phyloP scores from a whole-genome alignment of 106 monocot species.

The Platanthera guangdongensis region DNA sequence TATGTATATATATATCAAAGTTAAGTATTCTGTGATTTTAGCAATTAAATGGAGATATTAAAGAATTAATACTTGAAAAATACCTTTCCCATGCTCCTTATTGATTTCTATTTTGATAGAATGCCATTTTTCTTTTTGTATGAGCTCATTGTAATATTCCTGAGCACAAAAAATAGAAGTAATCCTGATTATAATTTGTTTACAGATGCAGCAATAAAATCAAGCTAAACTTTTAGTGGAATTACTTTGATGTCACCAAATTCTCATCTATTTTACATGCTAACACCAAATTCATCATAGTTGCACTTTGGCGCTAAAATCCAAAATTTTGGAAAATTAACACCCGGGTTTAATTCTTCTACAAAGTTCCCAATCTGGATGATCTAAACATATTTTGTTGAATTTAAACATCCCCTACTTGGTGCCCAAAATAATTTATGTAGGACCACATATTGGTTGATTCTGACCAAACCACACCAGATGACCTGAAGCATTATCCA shows the following conservation, averaged over 20 bases:
- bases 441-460: no score
- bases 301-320: background rate
- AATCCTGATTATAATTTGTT: background rate
- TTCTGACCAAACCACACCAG: no score
- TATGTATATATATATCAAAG: background rate
- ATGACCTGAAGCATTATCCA: no score
- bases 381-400: background rate
- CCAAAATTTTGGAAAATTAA: background rate
- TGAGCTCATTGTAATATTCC: conserved; percentile 59
- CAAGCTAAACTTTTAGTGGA: background rate
- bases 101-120: conserved; percentile 34
- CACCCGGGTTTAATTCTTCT: background rate
- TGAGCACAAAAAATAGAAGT: conserved; percentile 9
- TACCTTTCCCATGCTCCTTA: conserved; percentile 61
- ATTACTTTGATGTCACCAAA: background rate
- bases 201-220: background rate
- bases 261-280: background rate
- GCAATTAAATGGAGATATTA: background rate
- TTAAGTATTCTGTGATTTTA: background rate
- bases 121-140: conserved; percentile 27
- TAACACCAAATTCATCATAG: background rate
- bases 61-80: background rate
- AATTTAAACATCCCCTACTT: background rate
- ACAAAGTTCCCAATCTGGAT: background rate
- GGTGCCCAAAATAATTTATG: no score